Percentiles rank a stretch among this genome's conserved stretches.
Conservation (phyloP, 1,284 basidiomycete species). For the Ceratobasidium papillatum region DNA sequence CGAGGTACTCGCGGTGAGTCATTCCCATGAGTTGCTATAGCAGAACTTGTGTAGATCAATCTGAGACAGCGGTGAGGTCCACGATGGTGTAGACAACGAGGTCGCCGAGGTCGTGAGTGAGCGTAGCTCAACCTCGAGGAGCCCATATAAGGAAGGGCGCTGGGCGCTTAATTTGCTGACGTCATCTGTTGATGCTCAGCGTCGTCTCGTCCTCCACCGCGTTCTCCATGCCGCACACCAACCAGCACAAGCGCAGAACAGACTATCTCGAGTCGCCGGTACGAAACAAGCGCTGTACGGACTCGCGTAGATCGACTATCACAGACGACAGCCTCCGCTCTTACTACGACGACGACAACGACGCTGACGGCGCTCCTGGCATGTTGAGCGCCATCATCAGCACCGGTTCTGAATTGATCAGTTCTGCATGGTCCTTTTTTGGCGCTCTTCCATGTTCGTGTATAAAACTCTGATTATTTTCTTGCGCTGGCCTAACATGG, state of each 20-base stretch:
- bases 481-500: background rate
- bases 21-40: constrained; percentile 71
- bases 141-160: constrained; percentile 17
- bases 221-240: constrained; percentile 11
- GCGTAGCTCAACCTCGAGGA: background rate
- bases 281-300: constrained; percentile 27
- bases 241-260: background rate
- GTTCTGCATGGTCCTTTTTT: background rate
- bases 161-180: background rate
- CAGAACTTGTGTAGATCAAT: background rate
- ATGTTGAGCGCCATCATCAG: background rate
- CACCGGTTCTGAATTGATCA: background rate
- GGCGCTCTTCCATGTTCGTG: background rate
- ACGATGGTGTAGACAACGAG: background rate
- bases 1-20: constrained; percentile 87
- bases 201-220: constrained; percentile 29
- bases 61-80: background rate
- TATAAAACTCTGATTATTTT: background rate
- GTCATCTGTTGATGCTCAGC: constrained; percentile 12
- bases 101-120: background rate
- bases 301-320: background rate
- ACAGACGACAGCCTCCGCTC: background rate
- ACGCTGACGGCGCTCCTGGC: background rate
- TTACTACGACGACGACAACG: background rate
- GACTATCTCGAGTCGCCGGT: constrained; percentile 6